Evolutionary conservation across 495 filamentous ascomycete genomes (phyloP), one percentile per base, ranked within the genome.

Genomic region (Podospora comata): DNA sequence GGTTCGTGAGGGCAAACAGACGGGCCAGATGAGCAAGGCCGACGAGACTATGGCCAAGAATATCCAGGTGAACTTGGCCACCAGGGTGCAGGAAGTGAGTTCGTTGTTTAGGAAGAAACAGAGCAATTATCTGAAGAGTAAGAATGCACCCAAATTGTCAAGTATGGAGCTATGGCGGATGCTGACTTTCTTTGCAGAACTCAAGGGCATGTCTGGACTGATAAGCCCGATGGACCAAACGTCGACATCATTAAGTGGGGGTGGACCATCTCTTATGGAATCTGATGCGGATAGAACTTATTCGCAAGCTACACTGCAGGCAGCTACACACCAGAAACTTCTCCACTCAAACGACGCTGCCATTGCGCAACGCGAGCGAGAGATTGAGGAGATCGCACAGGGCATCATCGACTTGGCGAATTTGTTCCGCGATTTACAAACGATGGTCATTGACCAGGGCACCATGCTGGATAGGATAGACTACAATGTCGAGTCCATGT

Each of bases 401-500:
- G 95, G 95, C 56, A 97, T 99, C 77, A 97, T 99, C 73, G 96
- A 98, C 71, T 84, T 99, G 2, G 90, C 93, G 1, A 93, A 97
- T 75, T 93, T 99, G 55, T 99, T 99, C 83, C 92, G 94, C 59
- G 96, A 98, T 70, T 80, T 99, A 20, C 96, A 99, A 75, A 87
- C 84, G 23, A 97, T 99, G 93, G 90, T 99, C 66, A 99, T 99
- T 68, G 95, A 99, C 77, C 95, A 99, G 79, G 95, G 95, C 15
- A 97, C 92, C 30, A 93, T 99, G 90, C 86, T 99, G 26, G 95
- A 99, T 79, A 86, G 95, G 48, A 97, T 99, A 73, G 95, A 99
- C 76, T 99, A 97, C 80, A 99, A 99, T 76, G 91, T 99, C 48
- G 95, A 99, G 80, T 84, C 86, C 67, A 97, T 97, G 93, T 88